Percentiles rank a stretch among this genome's conserved stretches.
Conservation (phyloP, 768 basidiomycete genomes). For the Auricularia cornea region DNA sequence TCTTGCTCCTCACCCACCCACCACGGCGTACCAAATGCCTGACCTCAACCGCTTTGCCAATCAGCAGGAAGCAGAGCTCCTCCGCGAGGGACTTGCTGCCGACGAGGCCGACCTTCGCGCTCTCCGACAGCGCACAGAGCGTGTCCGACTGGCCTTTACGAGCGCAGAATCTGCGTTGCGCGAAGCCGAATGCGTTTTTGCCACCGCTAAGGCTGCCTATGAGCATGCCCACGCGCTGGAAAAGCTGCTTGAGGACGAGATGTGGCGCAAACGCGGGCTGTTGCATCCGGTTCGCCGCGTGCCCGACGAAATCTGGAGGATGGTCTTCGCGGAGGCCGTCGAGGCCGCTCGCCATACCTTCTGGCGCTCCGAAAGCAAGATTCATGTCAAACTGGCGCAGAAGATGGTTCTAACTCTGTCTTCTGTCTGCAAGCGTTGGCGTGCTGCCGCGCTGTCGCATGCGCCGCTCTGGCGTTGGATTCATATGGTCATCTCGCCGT, state of each 20-base stretch:
- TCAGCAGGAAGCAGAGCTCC: not conserved
- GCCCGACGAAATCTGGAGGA: not conserved
- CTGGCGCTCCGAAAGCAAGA: no score
- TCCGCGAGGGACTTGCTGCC: not conserved
- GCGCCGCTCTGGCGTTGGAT: no score
- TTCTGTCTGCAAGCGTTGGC: no score
- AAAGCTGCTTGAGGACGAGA: no score
- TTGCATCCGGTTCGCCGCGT: not conserved
- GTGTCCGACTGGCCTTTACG: not conserved
- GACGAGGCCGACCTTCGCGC: not conserved
- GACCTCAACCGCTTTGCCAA: not conserved
- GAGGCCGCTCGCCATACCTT: no score
- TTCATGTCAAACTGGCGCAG: no score
- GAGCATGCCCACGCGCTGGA: not conserved
- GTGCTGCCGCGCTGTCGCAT: no score
- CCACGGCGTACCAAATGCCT: not conserved
- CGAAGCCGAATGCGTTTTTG: not conserved
- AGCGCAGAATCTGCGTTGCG: not conserved
- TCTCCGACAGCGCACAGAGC: not conserved
- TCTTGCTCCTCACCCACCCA: not conserved
- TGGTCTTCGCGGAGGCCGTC: not conserved
- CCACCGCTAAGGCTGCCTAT: not conserved
- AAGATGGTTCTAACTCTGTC: no score
- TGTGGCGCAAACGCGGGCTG: not conserved
- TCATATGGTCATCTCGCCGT: no score